phyloP scores from a whole-genome alignment of 768 basidiomycete genomes.

The Tulasnella sp. region DNA sequence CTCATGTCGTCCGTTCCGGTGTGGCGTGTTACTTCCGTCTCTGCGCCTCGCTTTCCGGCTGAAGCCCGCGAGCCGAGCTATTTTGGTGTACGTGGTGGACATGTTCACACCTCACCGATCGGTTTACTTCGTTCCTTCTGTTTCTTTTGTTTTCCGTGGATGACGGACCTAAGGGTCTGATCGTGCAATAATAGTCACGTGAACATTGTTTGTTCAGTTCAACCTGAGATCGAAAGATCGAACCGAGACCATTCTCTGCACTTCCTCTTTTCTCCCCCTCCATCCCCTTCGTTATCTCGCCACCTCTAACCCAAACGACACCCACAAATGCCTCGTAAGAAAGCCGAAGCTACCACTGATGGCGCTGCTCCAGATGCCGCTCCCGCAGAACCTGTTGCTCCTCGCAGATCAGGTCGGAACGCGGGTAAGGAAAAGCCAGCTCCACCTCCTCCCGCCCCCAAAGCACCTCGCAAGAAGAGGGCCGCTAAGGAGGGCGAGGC shows the following conservation, averaged over 20 bases:
- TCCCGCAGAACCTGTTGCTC: conserved; percentile 45
- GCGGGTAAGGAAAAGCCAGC: conserved; percentile 45
- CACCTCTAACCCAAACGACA: conserved; percentile 4
- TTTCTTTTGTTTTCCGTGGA: conserved; percentile 8
- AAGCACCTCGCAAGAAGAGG: conserved; percentile 42
- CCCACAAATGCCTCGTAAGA: conserved; percentile 33
- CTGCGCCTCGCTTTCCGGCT: too few relatives aligned
- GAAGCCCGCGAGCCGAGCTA: too few relatives aligned
- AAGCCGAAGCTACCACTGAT: conserved; percentile 31
- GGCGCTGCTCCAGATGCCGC: conserved; percentile 46
- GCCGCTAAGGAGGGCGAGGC: conserved; percentile 47
- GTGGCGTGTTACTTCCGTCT: too few relatives aligned
- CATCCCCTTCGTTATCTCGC: not conserved
- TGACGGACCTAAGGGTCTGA: conserved; percentile 5
- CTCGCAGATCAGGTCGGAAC: conserved; percentile 60
- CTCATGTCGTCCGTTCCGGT: too few relatives aligned
- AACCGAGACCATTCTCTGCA: not conserved
- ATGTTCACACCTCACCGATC: too few relatives aligned
- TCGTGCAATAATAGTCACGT: conserved; percentile 21
- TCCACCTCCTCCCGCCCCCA: conserved; percentile 35
- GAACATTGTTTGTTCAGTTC: conserved; percentile 14
- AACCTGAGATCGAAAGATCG: not conserved
- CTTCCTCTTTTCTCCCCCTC: conserved; percentile 2
- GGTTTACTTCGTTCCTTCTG: not conserved
- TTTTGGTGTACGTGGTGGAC: too few relatives aligned